Percentiles rank a stretch among this genome's conserved stretches.
Conservation (phyloP, 2,329 filamentous ascomycete genomes). For the Mariannaea elegans region DNA sequence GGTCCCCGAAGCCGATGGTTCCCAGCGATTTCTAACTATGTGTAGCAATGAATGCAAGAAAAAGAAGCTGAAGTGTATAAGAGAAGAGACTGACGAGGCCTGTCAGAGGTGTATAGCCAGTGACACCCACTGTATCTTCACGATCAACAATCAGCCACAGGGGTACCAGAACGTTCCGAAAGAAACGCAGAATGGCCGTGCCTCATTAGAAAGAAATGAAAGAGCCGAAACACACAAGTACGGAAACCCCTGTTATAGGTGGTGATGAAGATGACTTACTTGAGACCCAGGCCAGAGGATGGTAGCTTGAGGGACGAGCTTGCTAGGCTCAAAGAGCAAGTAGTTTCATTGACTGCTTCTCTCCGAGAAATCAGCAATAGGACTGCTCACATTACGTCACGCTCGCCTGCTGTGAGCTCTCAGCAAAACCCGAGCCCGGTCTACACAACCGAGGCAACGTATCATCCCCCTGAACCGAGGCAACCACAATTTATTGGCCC, state of each 20-base stretch:
- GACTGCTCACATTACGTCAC: slow-evolving; percentile 25
- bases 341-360: slow-evolving; percentile 40
- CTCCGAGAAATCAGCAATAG: slow-evolving; percentile 37
- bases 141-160: background rate
- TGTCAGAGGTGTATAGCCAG: slow-evolving; percentile 44
- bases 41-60: slow-evolving; percentile 51
- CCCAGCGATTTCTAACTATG: slow-evolving; percentile 13
- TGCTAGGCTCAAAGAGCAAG: slow-evolving; percentile 42
- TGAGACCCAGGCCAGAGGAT: slow-evolving; percentile 11
- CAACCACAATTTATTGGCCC: slow-evolving; percentile 49
- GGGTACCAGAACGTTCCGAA: slow-evolving; percentile 8
- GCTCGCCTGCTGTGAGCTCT: slow-evolving; percentile 15
- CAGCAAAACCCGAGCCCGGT: slow-evolving; percentile 28
- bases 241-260: too few species aligned
- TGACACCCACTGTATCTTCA: slow-evolving; percentile 40
- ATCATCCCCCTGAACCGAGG: slow-evolving; percentile 33
- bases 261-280: too few species aligned
- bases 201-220: slow-evolving; percentile 10
- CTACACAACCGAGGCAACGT: slow-evolving; percentile 13
- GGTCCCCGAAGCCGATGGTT: background rate
- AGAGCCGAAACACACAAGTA: too few species aligned
- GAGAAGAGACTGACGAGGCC: slow-evolving; percentile 29
- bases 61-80: slow-evolving; percentile 51
- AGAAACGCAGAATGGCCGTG: slow-evolving; percentile 29
- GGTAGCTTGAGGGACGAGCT: slow-evolving; percentile 41